Base-by-base conservation (phyloP, 108 stramenopile genomes). In the Chaetoceros tenuissimus region DNA sequence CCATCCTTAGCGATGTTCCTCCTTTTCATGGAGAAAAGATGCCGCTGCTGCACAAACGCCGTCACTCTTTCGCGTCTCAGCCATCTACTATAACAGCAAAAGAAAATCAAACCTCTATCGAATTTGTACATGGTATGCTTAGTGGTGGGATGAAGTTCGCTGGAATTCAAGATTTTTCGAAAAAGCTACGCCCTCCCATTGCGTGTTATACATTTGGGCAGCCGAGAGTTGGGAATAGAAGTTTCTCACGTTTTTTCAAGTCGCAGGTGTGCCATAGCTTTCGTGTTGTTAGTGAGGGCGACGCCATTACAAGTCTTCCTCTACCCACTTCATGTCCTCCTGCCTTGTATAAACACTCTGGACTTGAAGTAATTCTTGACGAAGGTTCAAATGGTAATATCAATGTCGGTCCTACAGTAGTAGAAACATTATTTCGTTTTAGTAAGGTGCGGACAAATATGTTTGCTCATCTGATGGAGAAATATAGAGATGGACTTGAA, bases 381-480 rank as follows among this genome's bases (percentile, higher is more conserved):
- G 84, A 81, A 59, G 81, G 84, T 19, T 74, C 76, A 57, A 85
- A 80, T 8, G 88, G 88, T 52, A 89, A 81, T 49, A 84, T 85
- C 20, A 48, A 83, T 30, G 84, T 89, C 3, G 84, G 82, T 17
- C 88, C 88, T 24, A 85, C 88, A 24, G 82, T 85, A 13, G 88
- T 89, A 18, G 88, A 89, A 62, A 85, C 82, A 17, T 60, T 85
- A 19, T 75, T 89, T 59, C 77, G 88, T 2, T 89, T 89, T 61
- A 68, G 73, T 31, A 79, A 85, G 59, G 78, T 85, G 19, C 69
- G 84, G 40, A 85, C 82, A 18, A 85, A 69, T 62, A 57, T 85
- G 5, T 31, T 69, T 28, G 82, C 81, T 1, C 88, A 89, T 54
- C 69, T 67, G 16, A 62, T 89, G 69, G 72, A 71, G 27, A 68